These are phyloP conservation scores for Calonectria pteridis DNA, from an alignment of 2,329 filamentous ascomycete genomes.

Conservation along the genomic window DNA sequence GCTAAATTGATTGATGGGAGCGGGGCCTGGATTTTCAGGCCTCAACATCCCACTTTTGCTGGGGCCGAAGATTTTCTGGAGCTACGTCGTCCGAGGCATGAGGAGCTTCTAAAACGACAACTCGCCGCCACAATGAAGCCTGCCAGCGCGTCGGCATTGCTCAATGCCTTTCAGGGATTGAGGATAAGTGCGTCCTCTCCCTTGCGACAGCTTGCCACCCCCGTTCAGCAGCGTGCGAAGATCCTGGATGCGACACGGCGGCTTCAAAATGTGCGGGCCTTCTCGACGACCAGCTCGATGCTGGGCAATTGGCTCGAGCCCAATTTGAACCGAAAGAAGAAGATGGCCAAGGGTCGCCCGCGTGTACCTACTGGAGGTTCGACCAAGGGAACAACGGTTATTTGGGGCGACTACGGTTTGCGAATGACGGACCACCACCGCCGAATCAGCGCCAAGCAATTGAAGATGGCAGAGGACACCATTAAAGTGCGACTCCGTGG, in stretches of 20 bases:
- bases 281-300: slow-evolving; percentile 75
- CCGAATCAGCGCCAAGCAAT: slow-evolving; percentile 85
- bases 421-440: slow-evolving; percentile 95
- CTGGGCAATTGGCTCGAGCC: slow-evolving; percentile 86
- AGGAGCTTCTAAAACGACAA: slow-evolving; percentile 39
- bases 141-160: slow-evolving; percentile 57
- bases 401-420: slow-evolving; percentile 96
- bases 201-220: slow-evolving; percentile 53
- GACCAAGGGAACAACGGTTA: slow-evolving; percentile 90
- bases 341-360: slow-evolving; percentile 92
- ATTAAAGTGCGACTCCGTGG: slow-evolving; percentile 91
- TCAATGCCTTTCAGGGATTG: slow-evolving; percentile 65
- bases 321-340: slow-evolving; percentile 79
- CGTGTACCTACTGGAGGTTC: slow-evolving; percentile 92
- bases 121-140: slow-evolving; percentile 59
- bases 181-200: slow-evolving; percentile 57
- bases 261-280: slow-evolving; percentile 69
- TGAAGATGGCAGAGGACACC: slow-evolving; percentile 93
- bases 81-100: slow-evolving; percentile 41
- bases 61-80: slow-evolving; percentile 51
- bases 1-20: slow-evolving; percentile 45
- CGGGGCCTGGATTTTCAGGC: slow-evolving; percentile 41
- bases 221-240: slow-evolving; percentile 46
- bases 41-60: slow-evolving; percentile 23
- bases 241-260: slow-evolving; percentile 48